Evolutionary conservation across 345 rosid genomes (phyloP).

Genomic region (Corymbia maculata): DNA sequence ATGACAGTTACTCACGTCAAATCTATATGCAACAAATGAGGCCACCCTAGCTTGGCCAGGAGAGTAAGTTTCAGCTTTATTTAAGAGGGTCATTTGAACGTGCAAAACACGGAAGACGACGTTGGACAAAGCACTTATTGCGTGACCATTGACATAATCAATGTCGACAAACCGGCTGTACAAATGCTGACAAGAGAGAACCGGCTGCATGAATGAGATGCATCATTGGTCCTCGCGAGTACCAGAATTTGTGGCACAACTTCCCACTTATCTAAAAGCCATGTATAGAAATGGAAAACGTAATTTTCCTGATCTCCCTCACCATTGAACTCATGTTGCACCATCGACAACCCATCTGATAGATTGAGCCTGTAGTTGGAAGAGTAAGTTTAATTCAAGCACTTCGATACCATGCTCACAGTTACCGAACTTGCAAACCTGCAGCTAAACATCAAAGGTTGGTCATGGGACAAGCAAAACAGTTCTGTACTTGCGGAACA

Average conservation of each 20-base stretch:
- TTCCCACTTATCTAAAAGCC: not conserved
- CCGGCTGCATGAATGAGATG: not conserved
- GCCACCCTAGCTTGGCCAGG: not conserved
- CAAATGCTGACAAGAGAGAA: not conserved
- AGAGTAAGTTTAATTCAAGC: not conserved
- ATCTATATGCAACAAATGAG: not conserved
- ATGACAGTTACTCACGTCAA: not conserved
- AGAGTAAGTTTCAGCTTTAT: not conserved
- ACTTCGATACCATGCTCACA: not conserved
- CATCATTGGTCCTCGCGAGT: not conserved
- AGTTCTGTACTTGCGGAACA: not conserved
- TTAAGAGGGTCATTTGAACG: not conserved
- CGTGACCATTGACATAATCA: not conserved
- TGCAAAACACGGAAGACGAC: not conserved
- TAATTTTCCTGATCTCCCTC: not conserved
- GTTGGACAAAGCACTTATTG: not conserved
- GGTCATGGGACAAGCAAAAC: not conserved
- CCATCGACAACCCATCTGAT: not conserved
- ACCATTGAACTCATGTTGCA: not conserved
- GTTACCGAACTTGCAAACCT: not conserved
- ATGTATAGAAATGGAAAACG: not conserved
- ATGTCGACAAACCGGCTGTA: not conserved
- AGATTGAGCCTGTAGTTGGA: not conserved
- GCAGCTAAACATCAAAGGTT: not conserved
- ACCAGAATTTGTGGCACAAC: not conserved